Base-by-base conservation (phyloP, 176 grass and related monocot species). In the Aegilops longissima region DNA sequence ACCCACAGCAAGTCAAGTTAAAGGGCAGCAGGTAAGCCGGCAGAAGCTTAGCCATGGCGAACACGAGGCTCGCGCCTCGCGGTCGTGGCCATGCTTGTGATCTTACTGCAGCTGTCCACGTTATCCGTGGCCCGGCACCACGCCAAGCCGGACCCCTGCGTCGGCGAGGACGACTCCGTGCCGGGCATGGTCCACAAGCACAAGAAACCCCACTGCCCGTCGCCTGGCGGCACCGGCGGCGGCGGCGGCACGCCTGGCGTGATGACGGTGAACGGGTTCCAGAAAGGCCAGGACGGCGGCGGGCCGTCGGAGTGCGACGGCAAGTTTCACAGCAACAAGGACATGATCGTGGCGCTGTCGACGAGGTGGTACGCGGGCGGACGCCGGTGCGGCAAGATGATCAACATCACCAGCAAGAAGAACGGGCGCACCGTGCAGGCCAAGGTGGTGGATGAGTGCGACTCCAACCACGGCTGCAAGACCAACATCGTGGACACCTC, bases 401-500 rank as follows among this genome's bases (percentile, higher is more conserved):
- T 89, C 56, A 45, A 79, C 18, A 86, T 92, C 69, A 82, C 73
- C 54, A 76, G 84, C 74, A 9, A 1, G 47, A 30, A 66, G 9
- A 47, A 7, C 24, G 70, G 82, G 9, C 87, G 66, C 59, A 31
- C 78, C 70, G 82, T 89, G 61, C 18, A 79, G 61, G 86, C 86
- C 10, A 77, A 14, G n/a, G 82, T 86, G 4, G 82, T 92, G 14
- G 90, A 89, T 73, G 71, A 92, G 72, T 88, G 86, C 64, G 86
- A 88, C 77, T 75, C 90, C 3, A 23, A 12, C 0, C 66, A 35
- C 34, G 83, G 86, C 10, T 92, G 90, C 79, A 17, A 58, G 20
- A 6, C 78, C 73, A 83, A 89, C 66, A 77, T 89, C 68, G 90
- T 89, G 1, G 90, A 92, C 80, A 76, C 87, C 18, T 83, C 90